phyloP scores from a whole-genome alignment of 139 green algal species.

The Chloropicon primus region DNA sequence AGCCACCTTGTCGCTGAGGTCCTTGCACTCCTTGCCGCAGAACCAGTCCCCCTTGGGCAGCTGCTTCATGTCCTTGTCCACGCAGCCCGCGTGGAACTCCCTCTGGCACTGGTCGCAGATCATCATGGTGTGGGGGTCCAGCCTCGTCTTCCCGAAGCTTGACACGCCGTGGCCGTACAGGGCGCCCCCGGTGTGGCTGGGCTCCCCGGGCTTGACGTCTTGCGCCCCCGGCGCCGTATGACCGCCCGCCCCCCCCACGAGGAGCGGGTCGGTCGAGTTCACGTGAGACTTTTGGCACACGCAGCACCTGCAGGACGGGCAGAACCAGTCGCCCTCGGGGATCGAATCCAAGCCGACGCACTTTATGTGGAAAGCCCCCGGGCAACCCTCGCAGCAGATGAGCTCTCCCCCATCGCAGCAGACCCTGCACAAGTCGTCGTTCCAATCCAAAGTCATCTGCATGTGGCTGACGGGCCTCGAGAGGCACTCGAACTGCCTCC shows the following conservation, averaged over 20 bases:
- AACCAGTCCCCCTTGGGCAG: constrained; percentile 27
- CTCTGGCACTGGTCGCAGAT: constrained; percentile 35
- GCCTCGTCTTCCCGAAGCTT: too few species aligned
- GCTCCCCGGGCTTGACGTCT: too few species aligned
- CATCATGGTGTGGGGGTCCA: constrained; percentile 17
- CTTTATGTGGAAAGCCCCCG: constrained; percentile 52
- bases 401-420: constrained; percentile 37
- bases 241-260: background rate
- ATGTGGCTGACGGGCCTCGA: background rate
- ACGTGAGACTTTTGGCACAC: constrained; percentile 14
- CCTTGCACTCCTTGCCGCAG: constrained; percentile 15
- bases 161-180: too few species aligned
- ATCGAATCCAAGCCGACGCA: constrained; percentile 35
- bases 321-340: constrained; percentile 52
- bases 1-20: constrained; percentile 11
- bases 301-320: constrained; percentile 26
- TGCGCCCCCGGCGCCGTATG: too few species aligned
- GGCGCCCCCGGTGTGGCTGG: too few species aligned
- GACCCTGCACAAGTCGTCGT: constrained; percentile 31
- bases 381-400: constrained; percentile 46
- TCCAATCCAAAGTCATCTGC: constrained; percentile 19
- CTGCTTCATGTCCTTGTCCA: constrained; percentile 1
- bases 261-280: background rate
- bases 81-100: constrained; percentile 31
- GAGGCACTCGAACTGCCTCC: background rate